Evolutionary conservation across 225 moss, liverwort and hornwort species (phyloP), one percentile per base, ranked within the genome.

Genomic region (Sphagnum contortum): DNA sequence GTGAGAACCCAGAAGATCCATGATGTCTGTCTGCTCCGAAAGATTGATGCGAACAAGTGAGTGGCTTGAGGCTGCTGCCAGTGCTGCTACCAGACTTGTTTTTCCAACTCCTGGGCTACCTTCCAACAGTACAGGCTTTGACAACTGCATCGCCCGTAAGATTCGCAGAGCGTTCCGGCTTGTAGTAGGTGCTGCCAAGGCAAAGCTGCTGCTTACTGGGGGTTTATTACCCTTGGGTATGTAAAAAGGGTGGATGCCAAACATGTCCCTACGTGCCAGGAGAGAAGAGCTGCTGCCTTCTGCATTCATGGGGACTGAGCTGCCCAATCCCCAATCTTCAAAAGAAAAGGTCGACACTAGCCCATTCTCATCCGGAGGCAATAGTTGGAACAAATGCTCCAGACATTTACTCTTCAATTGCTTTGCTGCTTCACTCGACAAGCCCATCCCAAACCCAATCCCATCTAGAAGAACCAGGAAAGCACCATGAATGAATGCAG

Each of bases 31-130:
- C 91, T 98, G 90, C 76, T 98, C 96, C 11, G 96, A 98, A 44
- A 98, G 80, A 62, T 98, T 98, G 64, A 98, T 98, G 49, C 96
- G 81, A 10, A 98, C 89, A 55, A 98, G 72, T 58, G 80, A 68
- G 70, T 98, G 82, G 60, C 87, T 81, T 48, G 93, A 87, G 57
- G 79, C 83, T 65, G 75, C 72, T 57, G 96, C 93, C 58, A 98
- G 64, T 63, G 96, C 96, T 65, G 93, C 76, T 57, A 98, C 92
- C 60, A 98, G 71, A 69, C 93, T 98, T 61, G 96, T 98, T 82
- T 93, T 93, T 45, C 96, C 96, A 70, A 98, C 96, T 49, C 96
- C 93, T 47, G 96, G 96, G 80, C 96, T 98, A 68, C 96, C 96
- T 80, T 98, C 96, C 56, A 98, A 73, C 48, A 98, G 93, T 45